Evolutionary conservation across 164 flowering plant species (phyloP).

Genomic region (grape (Vitis vinifera)): DNA sequence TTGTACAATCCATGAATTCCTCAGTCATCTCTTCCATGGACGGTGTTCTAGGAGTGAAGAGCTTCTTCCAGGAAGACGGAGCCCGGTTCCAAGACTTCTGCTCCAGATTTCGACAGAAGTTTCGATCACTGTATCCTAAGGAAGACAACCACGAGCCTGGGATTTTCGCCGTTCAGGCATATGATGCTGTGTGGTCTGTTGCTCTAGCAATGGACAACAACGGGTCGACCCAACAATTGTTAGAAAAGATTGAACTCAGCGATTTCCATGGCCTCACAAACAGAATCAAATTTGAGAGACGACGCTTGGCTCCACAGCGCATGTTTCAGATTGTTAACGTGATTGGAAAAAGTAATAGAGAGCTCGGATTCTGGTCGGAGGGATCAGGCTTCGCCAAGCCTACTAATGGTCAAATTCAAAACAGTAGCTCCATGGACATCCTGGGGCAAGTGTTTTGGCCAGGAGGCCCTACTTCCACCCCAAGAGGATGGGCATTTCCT

Average conservation of each 20-base stretch:
- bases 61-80: slow-evolving; percentile 1
- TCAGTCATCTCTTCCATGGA: slow-evolving; percentile 24
- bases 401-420: no score
- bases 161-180: slow-evolving; percentile 25
- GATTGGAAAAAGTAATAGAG: no score
- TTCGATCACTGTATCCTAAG: slow-evolving; percentile 10
- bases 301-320: no score
- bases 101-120: slow-evolving; percentile 9
- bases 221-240: neutral
- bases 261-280: slow-evolving; percentile 18
- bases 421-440: slow-evolving; percentile 5
- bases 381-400: no score
- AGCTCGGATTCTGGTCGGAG: no score
- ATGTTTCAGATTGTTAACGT: no score
- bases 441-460: slow-evolving; percentile 27
- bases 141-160: slow-evolving; percentile 19
- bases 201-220: slow-evolving; percentile 12
- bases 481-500: slow-evolving; percentile 22
- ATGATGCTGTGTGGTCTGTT: slow-evolving; percentile 26
- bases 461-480: slow-evolving; percentile 13
- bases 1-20: slow-evolving; percentile 12
- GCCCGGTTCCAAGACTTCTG: slow-evolving; percentile 6
- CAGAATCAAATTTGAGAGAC: no score
- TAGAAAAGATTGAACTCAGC: slow-evolving; percentile 4
- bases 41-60: slow-evolving; percentile 32